Evolutionary conservation across 352 stramenopile species (phyloP).

Genomic region (Pythium dissimile): DNA sequence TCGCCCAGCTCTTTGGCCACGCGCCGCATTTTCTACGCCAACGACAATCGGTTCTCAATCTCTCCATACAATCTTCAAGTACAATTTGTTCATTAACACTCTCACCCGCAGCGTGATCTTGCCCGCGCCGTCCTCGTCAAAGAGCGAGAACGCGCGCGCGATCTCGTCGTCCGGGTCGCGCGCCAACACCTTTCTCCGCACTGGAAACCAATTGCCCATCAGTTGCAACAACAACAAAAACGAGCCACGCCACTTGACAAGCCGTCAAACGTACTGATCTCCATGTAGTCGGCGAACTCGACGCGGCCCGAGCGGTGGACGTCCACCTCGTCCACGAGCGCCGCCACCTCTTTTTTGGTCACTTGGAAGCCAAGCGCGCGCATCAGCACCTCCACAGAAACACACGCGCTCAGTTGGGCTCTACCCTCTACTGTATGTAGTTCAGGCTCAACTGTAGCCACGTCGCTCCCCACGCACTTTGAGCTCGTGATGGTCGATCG

Average conservation of each 20-base stretch:
- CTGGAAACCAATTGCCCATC: conserved; percentile 22
- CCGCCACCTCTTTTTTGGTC: conserved; percentile 85
- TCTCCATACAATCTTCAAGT: neutral
- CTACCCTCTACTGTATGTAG: neutral
- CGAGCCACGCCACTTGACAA: no score
- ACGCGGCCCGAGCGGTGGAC: conserved; percentile 80
- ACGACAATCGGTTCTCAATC: neutral
- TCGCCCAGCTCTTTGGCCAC: conserved; percentile 92
- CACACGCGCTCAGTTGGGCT: neutral
- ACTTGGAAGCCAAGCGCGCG: conserved; percentile 91
- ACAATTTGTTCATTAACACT: neutral
- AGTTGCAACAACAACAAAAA: no score
- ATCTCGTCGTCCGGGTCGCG: conserved; percentile 92
- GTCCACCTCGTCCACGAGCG: conserved; percentile 89
- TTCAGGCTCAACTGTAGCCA: neutral
- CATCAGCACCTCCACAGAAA: conserved; percentile 69
- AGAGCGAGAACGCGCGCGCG: conserved; percentile 91
- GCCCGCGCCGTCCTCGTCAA: conserved; percentile 90
- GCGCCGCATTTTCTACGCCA: conserved; percentile 85
- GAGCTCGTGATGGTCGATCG: conserved; percentile 92
- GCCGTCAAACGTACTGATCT: conserved; percentile 88
- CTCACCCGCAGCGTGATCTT: conserved; percentile 81
- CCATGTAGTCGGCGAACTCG: conserved; percentile 90
- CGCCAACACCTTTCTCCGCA: conserved; percentile 77
- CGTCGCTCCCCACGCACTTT: conserved; percentile 68